A percentile compares a stretch with the other conserved stretches of the same genome.
These are phyloP conservation scores for Exophiala viscosa DNA, from an alignment of 2,329 filamentous ascomycete species.

Conservation along the genomic window DNA sequence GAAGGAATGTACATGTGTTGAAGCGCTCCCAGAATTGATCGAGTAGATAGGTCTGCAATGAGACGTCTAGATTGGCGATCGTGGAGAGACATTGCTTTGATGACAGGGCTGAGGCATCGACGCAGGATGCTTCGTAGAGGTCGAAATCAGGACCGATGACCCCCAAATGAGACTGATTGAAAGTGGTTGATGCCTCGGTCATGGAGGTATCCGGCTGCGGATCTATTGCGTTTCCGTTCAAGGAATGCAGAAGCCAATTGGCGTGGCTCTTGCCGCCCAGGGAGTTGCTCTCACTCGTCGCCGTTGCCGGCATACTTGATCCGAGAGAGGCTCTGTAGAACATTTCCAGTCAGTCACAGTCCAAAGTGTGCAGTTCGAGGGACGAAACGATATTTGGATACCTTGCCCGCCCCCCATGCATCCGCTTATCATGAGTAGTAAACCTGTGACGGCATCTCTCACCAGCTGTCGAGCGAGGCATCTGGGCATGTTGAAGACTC, in stretches of 20 bases:
- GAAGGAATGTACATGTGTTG: background rate
- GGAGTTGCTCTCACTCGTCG: background rate
- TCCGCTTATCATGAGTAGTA: no score
- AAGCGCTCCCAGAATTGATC: slow-evolving; percentile 3
- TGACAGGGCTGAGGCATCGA: background rate
- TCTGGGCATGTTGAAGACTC: no score
- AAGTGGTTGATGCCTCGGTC: background rate
- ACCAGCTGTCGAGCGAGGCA: no score
- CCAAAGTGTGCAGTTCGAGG: no score
- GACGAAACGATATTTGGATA: no score
- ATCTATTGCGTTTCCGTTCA: background rate
- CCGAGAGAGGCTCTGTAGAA: background rate
- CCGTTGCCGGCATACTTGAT: background rate
- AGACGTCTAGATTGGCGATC: background rate
- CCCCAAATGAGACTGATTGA: no score
- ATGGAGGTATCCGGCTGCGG: background rate
- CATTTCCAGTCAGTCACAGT: background rate
- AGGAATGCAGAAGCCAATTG: background rate
- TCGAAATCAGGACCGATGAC: background rate
- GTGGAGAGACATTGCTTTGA: background rate
- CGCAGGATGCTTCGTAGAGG: background rate
- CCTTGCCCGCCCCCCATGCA: no score
- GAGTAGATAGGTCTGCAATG: background rate
- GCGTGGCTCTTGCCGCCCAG: background rate
- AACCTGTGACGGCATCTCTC: no score